Conservation (phyloP, 2,329 filamentous ascomycete genomes). For the Rhinocladiella mackenziei region DNA sequence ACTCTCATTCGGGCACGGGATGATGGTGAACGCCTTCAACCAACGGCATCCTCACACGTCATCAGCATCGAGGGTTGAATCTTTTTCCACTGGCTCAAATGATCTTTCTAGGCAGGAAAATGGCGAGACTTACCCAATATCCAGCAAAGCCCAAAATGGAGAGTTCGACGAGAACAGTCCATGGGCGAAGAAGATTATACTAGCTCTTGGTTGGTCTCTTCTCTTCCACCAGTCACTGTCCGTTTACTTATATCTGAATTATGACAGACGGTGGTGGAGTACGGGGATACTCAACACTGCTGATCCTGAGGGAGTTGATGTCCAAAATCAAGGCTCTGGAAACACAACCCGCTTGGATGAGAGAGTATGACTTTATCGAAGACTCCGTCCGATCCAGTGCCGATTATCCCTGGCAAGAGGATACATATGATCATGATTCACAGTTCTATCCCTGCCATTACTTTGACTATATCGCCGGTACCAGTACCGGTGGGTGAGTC, state of each 20-base stretch:
- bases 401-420: background rate
- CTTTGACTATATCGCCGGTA: background rate
- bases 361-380: background rate
- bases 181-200: background rate
- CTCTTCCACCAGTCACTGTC: too few species aligned
- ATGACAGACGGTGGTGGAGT: background rate
- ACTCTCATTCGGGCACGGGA: too few species aligned
- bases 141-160: background rate
- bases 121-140: background rate
- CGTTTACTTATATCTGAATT: too few species aligned
- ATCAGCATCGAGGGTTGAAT: background rate
- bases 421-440: background rate
- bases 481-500: background rate
- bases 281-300: background rate
- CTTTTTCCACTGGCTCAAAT: too few species aligned
- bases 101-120: background rate
- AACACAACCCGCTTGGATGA: background rate
- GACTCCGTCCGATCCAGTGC: background rate
- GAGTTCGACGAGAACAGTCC: background rate
- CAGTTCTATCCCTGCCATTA: background rate
- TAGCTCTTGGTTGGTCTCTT: background rate
- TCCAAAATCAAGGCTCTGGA: background rate
- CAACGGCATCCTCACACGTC: too few species aligned
- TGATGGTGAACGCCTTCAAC: too few species aligned
- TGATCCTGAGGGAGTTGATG: background rate